Conservation (phyloP, 2,329 filamentous ascomycete species). For the Trichoderma pleuroti region DNA sequence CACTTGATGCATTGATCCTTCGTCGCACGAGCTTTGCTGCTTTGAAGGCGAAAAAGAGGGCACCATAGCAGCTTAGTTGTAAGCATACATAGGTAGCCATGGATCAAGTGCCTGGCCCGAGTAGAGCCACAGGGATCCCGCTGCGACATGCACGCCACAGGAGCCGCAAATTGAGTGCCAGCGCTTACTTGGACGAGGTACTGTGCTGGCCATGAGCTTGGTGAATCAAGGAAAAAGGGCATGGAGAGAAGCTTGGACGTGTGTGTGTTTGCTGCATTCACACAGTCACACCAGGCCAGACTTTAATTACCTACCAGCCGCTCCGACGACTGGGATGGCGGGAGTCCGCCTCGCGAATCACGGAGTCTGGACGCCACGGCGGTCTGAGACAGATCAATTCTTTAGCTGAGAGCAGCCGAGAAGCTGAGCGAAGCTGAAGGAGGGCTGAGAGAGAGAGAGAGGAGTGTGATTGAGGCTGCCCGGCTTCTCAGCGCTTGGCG, state of each 20-base stretch:
- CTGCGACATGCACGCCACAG: background rate
- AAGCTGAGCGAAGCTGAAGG: background rate
- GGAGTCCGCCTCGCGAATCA: background rate
- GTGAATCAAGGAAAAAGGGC: background rate
- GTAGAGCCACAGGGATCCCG: background rate
- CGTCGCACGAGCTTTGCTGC: background rate
- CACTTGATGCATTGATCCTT: background rate
- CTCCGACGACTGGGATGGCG: background rate
- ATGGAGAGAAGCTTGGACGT: background rate
- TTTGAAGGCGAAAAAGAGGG: background rate
- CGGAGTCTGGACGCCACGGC: background rate
- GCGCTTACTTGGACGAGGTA: slow-evolving; percentile 1
- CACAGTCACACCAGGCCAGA: background rate
- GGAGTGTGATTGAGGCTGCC: background rate
- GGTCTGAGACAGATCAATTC: slow-evolving; percentile 8
- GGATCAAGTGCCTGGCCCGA: too few relatives aligned
- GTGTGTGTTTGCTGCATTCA: background rate
- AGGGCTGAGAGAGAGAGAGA: background rate
- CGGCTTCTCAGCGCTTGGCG: background rate
- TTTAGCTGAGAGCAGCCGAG: background rate
- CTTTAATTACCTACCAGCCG: background rate
- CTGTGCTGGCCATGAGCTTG: background rate
- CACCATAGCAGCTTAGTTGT: background rate
- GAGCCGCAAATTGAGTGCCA: slow-evolving; percentile 2
- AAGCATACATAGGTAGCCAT: background rate